A percentile compares a stretch with the other conserved stretches of the same genome.
phyloP scores from a whole-genome alignment of 2,329 filamentous ascomycete species.

The Botryotinia convoluta region DNA sequence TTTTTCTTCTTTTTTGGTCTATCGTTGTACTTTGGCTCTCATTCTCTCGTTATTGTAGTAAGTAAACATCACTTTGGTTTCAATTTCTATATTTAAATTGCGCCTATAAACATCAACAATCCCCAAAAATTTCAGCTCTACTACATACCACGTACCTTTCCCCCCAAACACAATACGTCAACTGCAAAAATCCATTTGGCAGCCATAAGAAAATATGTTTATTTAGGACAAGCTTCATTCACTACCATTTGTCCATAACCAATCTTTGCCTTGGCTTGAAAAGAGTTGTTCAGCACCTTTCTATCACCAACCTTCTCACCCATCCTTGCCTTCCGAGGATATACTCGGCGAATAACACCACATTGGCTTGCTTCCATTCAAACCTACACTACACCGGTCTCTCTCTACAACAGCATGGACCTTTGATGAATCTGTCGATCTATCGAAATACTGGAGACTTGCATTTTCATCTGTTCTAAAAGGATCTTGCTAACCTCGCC shows the following conservation, averaged over 20 bases:
- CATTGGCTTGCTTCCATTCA: not conserved
- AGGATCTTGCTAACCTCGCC: constrained; percentile 32
- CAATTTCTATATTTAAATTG: constrained; percentile 11
- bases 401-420: constrained; percentile 22
- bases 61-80: not conserved
- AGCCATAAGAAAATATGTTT: not conserved
- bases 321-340: constrained; percentile 20
- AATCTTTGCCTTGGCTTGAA: not conserved
- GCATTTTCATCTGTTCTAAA: constrained; percentile 25
- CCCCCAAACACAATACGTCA: not conserved
- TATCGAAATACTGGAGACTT: constrained; percentile 29
- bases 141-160: not conserved
- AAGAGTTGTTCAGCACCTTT: not conserved
- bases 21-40: not conserved
- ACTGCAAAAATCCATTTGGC: not conserved
- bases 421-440: constrained; percentile 23
- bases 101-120: constrained; percentile 18
- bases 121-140: not conserved
- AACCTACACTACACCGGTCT: constrained; percentile 17
- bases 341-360: constrained; percentile 26
- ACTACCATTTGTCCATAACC: not conserved
- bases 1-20: not conserved
- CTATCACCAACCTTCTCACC: constrained; percentile 4
- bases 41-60: not conserved
- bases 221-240: constrained; percentile 1